Evolutionary conservation across 2,329 filamentous ascomycete species (phyloP), one percentile per base, ranked within the genome.

Genomic region (Domatiomyces globalis): DNA sequence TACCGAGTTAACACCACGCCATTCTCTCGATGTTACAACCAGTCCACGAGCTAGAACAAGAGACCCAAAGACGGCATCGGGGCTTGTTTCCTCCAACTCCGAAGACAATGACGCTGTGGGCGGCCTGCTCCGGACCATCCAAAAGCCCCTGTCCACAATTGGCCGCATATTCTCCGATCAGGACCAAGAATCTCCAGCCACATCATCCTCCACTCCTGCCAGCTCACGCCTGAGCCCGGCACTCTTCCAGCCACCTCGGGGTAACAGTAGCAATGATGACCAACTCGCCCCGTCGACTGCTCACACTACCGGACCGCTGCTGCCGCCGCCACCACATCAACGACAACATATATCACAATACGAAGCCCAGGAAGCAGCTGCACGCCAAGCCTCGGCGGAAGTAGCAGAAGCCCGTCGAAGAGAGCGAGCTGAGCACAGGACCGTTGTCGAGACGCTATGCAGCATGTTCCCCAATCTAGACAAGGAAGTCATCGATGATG

Each of bases 401-500:
- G 80, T 79, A 5, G 90, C 90, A 8, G 86, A 98, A 66, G 90
- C 90, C 6, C 80, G 88, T 58, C 76, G 85, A 15, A 80, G 96
- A 54, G 82, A 92, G 59, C 76, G 81, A 36, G 83, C 84, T 51
- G 92, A 98, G 72, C 89, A 96, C 67, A 75, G 80, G 50, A 90
- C 88, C 61, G 82, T 98, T 6, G 90, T 96, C 2, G 92, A 96
- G 69, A 96, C 92, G 36, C 71, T 98, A 52, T 83, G 87, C 46
- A 85, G 87, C 61, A 98, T 98, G 92, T 98, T 98, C 66, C 92
- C 92, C 0, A 88, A 94, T 63, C 73, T 98, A 48, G 92, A 98
- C 66, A 80, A 81, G 62, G 94, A 98, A 47, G 78, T 98, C 39
- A 96, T 98, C 64, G 89, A 89, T 62, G 92, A 98, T 70, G 92